Evolutionary conservation across 1,139 yeast genomes (phyloP), one percentile per base, ranked within the genome.

Genomic region (Debaryomyces sp.): DNA sequence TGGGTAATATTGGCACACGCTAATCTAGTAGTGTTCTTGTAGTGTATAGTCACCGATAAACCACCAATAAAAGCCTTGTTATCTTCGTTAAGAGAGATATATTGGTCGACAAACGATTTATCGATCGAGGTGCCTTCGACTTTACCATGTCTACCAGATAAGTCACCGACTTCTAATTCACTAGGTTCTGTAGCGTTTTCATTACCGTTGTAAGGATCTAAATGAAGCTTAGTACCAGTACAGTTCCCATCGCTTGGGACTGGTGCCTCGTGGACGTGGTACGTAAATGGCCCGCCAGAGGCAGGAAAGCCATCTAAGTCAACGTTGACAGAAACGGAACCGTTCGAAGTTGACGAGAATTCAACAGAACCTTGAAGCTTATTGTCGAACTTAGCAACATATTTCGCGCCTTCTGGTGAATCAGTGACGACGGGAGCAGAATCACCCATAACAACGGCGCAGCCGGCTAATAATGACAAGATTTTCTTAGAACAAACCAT

Each of bases 241-340:
- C 80, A 75, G 58, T 68, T 67, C 21, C 78, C 78, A 49, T 68
- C 60, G 7, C 66, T 43, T 7, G 78, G 78, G 34, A 75, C 77
- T 13, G 73, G 70, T 13, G 51, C 51, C 48, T 63, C 64, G 57
- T 75, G 79, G 43, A 75, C 64, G 54, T 74, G 79, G 65, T 74
- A 75, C 46, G 67, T 58, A 65, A 73, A 75, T 39, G 78, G 77
- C 29, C 78, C 78, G 27, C 75, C 75, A 5, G 55, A 35, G 5
- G 56, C 33, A 15, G 80, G 80, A 56, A 75, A 69, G 26, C 65
- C 68, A 6, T 54, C 41, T 30, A 74, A 52, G 45, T 72, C 66
- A 33, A 74, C 73, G 17, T 52, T 50, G 21, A 74, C 70, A 41
- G 54, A 50, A 23, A 74, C 72, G 7, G 69, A 56, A 18, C 78